Base-by-base conservation (phyloP, 768 basidiomycete genomes). In the Kwoniella dendrophila region DNA sequence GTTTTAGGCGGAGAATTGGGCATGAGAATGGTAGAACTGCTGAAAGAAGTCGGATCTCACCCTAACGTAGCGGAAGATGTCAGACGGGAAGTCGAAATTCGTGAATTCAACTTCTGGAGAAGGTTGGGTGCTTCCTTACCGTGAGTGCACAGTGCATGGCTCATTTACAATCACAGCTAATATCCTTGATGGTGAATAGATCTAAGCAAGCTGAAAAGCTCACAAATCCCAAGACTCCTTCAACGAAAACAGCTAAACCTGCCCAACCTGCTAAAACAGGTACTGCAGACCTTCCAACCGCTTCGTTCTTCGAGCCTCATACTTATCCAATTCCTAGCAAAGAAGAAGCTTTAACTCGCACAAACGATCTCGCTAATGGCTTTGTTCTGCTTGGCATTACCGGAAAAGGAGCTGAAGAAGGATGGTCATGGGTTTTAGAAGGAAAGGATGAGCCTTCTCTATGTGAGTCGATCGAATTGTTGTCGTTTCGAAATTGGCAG, bases 351-450 rank as follows among this genome's bases (percentile, higher is more conserved):
- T 80, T 85, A n/a, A 71, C 76, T 8, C 87, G 90, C 67, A 81
- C 96, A 11, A 85, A 90, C 41, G 85, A 85, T 18, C 80, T 96
- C 32, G 83, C 90, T 1, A 81, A 85, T 16, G 93, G 92, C 2
- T 85, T 86, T 30, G 84, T 96, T 2, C 79, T 95, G 5, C 81
- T 99, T 20, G 82, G 83, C 16, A 84, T 93, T 8, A 48, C 53
- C 11, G 63, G 57, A 4, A 44, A 64, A 43, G 84, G 86, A 0
- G 88, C 96, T 69, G 88, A 90, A 71, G 75, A 87, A 26, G 92
- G 90, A 0, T 99, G 96, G 95, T 82, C 80, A 27, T 76, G 89
- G 3, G 86, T 83, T 63, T 81, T 97, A 44, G 91, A 98, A 71
- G 84, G 85, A 63, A 84, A 81, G 56, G 88, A 98, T 73, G 83